These are phyloP conservation scores for Aureobasidium lini DNA, from an alignment of 2,329 filamentous ascomycete species.

Conservation along the genomic window DNA sequence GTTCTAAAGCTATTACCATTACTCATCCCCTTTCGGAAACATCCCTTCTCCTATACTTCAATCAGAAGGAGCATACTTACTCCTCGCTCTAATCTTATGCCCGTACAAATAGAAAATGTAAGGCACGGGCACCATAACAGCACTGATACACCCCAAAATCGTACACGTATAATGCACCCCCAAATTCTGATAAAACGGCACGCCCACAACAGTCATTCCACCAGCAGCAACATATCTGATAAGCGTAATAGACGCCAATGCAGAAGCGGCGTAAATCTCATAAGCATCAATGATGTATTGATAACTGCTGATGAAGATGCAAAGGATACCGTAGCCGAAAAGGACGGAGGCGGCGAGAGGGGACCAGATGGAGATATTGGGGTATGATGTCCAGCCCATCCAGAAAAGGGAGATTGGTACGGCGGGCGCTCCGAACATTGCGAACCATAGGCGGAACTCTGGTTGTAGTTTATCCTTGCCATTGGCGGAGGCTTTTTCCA, in stretches of 20 bases:
- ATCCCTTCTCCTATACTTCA: background rate
- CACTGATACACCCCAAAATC: constrained; percentile 27
- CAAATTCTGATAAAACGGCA: constrained; percentile 34
- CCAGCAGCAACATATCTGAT: constrained; percentile 35
- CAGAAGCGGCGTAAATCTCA: constrained; percentile 45
- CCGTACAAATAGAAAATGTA: constrained; percentile 40
- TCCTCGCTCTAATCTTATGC: constrained; percentile 25
- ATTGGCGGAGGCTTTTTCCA: constrained; percentile 33
- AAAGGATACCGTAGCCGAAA: constrained; percentile 40
- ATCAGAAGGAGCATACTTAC: constrained; percentile 21
- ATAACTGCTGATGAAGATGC: constrained; percentile 44
- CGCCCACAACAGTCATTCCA: constrained; percentile 32
- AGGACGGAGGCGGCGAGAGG: constrained; percentile 44
- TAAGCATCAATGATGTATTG: constrained; percentile 55
- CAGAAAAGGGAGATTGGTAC: constrained; percentile 50
- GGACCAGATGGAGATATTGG: constrained; percentile 43
- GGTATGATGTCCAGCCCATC: constrained; percentile 49
- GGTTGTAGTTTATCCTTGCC: constrained; percentile 38
- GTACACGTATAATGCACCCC: constrained; percentile 30
- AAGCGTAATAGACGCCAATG: constrained; percentile 35
- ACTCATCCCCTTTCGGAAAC: no score
- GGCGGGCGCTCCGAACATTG: constrained; percentile 43
- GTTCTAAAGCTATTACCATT: no score
- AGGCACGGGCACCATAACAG: constrained; percentile 31
- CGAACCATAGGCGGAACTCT: constrained; percentile 48